A percentile compares a stretch with the other conserved stretches of the same genome.
phyloP scores from a whole-genome alignment of 83 land plant genomes.

The Picea mariana region DNA sequence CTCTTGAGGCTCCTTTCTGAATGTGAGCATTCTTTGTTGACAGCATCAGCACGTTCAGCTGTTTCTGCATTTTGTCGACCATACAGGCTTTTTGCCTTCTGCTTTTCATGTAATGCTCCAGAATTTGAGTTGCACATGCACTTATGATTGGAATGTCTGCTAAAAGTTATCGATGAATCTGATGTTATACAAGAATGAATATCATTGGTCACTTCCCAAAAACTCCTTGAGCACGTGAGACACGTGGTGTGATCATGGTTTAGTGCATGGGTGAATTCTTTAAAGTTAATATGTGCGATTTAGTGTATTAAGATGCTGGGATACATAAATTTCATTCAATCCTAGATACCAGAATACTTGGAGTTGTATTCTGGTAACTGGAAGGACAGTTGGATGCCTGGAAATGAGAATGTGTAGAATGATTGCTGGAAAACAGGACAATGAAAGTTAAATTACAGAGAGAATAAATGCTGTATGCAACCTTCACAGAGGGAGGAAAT shows the following conservation, averaged over 20 bases:
- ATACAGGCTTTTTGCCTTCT: conserved; percentile 10
- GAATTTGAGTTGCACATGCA: conserved; percentile 5
- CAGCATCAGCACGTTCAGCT: conserved; percentile 6
- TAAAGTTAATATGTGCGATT: not conserved
- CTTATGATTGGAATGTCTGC: not conserved
- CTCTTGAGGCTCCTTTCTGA: conserved; percentile 95
- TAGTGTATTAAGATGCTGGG: not conserved
- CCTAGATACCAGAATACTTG: not conserved
- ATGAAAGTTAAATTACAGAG: no score
- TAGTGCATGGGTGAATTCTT: not conserved
- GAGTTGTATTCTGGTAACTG: not conserved
- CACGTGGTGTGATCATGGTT: not conserved
- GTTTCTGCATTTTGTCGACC: not conserved
- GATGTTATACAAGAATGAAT: not conserved
- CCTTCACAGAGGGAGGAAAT: not conserved
- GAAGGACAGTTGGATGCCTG: not conserved
- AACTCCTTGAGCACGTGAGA: not conserved
- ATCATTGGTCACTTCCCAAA: no score
- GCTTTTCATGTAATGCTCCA: conserved; percentile 11
- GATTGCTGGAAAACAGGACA: not conserved
- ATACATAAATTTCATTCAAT: not conserved
- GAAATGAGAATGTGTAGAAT: not conserved
- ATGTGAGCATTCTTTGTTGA: conserved; percentile 9
- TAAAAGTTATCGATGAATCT: not conserved
- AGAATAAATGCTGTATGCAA: not conserved